These are phyloP conservation scores for Silene vulgaris DNA, from an alignment of 179 eudicot genomes.

Conservation along the genomic window DNA sequence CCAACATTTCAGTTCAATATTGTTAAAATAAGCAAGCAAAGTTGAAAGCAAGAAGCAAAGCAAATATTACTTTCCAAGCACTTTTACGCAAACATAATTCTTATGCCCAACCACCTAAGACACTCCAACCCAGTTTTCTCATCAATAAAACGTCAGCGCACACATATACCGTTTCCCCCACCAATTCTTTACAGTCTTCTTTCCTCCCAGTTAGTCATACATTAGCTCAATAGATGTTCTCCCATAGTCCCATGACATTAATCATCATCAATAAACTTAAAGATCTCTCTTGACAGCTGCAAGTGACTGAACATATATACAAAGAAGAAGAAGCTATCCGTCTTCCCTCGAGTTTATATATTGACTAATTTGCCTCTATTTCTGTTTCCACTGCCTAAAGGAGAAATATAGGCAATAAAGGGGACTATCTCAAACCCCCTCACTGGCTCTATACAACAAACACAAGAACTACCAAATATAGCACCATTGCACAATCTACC, in stretches of 20 bases:
- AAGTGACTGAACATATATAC: background rate
- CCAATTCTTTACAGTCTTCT: too few relatives aligned
- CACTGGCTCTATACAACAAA: background rate
- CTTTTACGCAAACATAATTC: background rate
- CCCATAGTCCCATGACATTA: background rate
- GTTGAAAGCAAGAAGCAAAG: constrained; percentile 3
- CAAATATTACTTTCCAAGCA: constrained; percentile 1
- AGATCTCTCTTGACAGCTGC: background rate
- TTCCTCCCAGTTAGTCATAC: background rate
- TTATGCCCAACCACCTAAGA: background rate
- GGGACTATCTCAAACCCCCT: background rate
- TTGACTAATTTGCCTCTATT: background rate
- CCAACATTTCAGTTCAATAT: background rate
- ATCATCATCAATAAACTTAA: background rate
- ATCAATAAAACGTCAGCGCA: background rate
- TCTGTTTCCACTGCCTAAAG: background rate
- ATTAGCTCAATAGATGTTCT: background rate
- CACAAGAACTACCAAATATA: background rate
- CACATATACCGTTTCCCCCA: background rate
- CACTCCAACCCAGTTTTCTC: background rate
- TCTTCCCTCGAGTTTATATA: background rate
- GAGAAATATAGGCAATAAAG: too few relatives aligned
- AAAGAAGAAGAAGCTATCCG: background rate
- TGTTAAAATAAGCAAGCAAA: background rate
- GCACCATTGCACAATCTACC: background rate